Conservation (phyloP, 139 green algal species). For the Chlamydomonas applanata region DNA sequence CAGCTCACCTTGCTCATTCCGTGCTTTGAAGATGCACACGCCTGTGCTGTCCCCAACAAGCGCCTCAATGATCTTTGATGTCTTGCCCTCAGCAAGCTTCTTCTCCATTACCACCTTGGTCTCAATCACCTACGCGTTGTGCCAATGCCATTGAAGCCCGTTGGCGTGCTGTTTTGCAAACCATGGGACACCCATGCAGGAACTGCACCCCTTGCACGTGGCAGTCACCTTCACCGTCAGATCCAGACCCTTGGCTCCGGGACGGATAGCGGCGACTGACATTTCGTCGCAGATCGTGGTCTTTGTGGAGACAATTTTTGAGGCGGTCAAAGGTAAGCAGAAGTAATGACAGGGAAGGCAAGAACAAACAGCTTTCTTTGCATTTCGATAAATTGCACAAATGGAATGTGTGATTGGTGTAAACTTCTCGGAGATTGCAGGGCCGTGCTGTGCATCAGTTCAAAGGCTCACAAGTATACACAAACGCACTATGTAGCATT, state of each 20-base stretch:
- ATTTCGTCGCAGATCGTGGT: no score
- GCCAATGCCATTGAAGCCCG: neutral
- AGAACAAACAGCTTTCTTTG: no score
- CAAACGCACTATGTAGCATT: no score
- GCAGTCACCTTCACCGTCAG: slow-evolving; percentile 32
- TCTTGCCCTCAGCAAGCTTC: slow-evolving; percentile 27
- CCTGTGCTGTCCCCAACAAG: slow-evolving; percentile 85
- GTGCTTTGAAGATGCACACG: slow-evolving; percentile 76
- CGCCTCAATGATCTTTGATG: slow-evolving; percentile 76
- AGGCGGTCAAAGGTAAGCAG: no score
- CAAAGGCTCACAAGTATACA: no score
- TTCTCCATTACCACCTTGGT: slow-evolving; percentile 68
- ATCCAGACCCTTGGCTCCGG: slow-evolving; percentile 18
- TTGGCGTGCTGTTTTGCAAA: neutral
- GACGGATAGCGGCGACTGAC: neutral
- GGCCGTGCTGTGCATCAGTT: no score
- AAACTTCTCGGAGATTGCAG: no score
- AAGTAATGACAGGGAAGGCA: no score
- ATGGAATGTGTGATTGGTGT: no score
- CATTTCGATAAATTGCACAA: no score
- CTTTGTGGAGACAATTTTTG: no score
- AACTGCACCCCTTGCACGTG: no score
- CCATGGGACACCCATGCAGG: neutral
- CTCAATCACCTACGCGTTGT: slow-evolving; percentile 66
- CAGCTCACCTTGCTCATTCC: slow-evolving; percentile 78